Evolutionary conservation across 495 filamentous ascomycete genomes (phyloP), one percentile per base, ranked within the genome.

Genomic region (Hyaloscypha finlandica): DNA sequence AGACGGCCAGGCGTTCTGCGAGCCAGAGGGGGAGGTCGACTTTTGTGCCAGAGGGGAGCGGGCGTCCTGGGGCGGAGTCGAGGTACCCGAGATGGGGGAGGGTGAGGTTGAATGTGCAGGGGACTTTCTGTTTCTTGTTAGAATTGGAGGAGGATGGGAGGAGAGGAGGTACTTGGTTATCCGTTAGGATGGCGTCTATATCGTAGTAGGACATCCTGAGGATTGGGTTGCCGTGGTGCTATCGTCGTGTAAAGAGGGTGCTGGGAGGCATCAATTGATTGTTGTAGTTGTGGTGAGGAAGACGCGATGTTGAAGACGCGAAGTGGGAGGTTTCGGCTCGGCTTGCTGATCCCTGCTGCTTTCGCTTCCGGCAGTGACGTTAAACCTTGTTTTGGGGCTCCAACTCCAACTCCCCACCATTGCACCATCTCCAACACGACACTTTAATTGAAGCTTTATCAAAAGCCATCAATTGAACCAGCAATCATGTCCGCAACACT

Each of bases 21-120:
- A 99, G 88, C 96, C 96, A 99, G 75, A 98, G 82, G 42, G 95
- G 96, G 1, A 99, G 87, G 64, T 90, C 87, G 63, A 97, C 81
- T 35, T 86, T 86, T 3, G 92, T 93, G 39, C 91, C 90, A 53
- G 88, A 77, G 78, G 92, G 93, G 68, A 98, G 90, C n/a, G 81
- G 75, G 30, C 80, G 80, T 9, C 74, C 72, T 4, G 81, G 73
- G 55, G 79, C 83, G 74, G 93, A 95, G 73, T 97, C 93, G 59
- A 99, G 81, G 74, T 94, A 91, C 63, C 95, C 94, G 52, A 99
- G 85, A 45, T 90, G 88, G 16, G 93, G 89, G 51, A 97, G 87
- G 52, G 92, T 89, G 68, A 97, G 86, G 69, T 96, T 90, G 76
- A 98, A 97, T 63, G 89, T 96, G 74, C 93, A 96, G 55, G 95